Evolutionary conservation across 2,329 filamentous ascomycete genomes (phyloP).

Genomic region (Hortaea werneckii): DNA sequence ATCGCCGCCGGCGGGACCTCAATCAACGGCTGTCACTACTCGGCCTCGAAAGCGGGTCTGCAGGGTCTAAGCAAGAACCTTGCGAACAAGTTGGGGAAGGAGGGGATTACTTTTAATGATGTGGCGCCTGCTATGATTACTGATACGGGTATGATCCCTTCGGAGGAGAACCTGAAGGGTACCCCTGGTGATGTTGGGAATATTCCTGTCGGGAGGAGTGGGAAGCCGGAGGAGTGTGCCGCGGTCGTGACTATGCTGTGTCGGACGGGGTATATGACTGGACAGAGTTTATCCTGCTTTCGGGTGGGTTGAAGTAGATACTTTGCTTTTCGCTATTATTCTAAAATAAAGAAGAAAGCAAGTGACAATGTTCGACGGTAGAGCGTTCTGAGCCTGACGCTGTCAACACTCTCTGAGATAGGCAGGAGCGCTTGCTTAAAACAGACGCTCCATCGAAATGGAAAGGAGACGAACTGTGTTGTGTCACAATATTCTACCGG

Average conservation of each 20-base stretch:
- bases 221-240: conserved; percentile 49
- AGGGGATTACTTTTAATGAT: conserved; percentile 58
- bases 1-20: conserved; percentile 55
- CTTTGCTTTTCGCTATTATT: background rate
- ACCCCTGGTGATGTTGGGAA: conserved; percentile 47
- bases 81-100: conserved; percentile 47
- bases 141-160: conserved; percentile 46
- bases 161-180: conserved; percentile 35
- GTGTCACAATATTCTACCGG: too few relatives aligned
- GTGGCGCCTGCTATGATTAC: conserved; percentile 62
- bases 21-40: conserved; percentile 40
- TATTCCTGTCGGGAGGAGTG: conserved; percentile 50
- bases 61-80: conserved; percentile 57
- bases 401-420: too few relatives aligned
- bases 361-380: too few relatives aligned
- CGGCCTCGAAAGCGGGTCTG: conserved; percentile 35
- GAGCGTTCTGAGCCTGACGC: too few relatives aligned
- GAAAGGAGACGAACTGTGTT: too few relatives aligned
- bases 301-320: conserved; percentile 20
- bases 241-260: conserved; percentile 52
- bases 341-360: too few relatives aligned
- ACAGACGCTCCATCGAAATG: too few relatives aligned
- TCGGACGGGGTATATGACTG: conserved; percentile 45
- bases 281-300: conserved; percentile 20
- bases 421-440: too few relatives aligned